Evolutionary conservation across 2,329 filamentous ascomycete species (phyloP), one percentile per base, ranked within the genome.

Genomic region (Colletotrichum ledebouriae): DNA sequence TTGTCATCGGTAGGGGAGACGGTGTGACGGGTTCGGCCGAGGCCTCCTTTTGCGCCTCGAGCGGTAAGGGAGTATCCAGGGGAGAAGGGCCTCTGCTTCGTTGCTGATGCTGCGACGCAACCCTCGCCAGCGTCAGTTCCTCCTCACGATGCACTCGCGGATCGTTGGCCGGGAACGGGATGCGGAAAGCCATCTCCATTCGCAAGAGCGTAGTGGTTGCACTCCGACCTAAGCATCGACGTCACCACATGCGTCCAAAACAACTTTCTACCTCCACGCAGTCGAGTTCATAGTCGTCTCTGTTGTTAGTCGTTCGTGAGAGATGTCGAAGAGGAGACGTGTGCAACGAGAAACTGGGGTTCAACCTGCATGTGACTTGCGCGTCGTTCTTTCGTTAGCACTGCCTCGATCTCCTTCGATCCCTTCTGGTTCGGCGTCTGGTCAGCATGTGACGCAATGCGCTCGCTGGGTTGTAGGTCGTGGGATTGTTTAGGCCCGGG

Each of bases 141-240:
- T 83, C 81, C 59, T 82, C 80, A 65, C 76, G 75, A 56, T 78
- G 77, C 61, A 73, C 71, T 58, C 76, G 76, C 41, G 70, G 72
- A 63, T 82, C 80, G 46, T 63, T 70, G 42, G 55, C 57, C 33
- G 77, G 75, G 62, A 78, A 76, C 29, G 78, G 71, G 63, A 80
- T 76, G 69, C 79, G 75, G 69, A 80, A 79, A 55, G 81, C 78
- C 81, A 84, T 84, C 58, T 56, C 65, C 65, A 65, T 65, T 29
- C 57, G 58, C 42, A 42, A 22, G 46, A 59, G 47, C 39, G 55
- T 41, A 42, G 55, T 47, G 34, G 42, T 62, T 29, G 39, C 39
- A 55, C 49, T 62, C 41, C 11, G 6, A 29, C 29, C 29, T 29
- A n/a, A 39, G 62, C 62, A 65, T 65, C 39, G 62, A 65, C 55